Base-by-base conservation (phyloP, 75 land plant genomes). In the Picea glauca region DNA sequence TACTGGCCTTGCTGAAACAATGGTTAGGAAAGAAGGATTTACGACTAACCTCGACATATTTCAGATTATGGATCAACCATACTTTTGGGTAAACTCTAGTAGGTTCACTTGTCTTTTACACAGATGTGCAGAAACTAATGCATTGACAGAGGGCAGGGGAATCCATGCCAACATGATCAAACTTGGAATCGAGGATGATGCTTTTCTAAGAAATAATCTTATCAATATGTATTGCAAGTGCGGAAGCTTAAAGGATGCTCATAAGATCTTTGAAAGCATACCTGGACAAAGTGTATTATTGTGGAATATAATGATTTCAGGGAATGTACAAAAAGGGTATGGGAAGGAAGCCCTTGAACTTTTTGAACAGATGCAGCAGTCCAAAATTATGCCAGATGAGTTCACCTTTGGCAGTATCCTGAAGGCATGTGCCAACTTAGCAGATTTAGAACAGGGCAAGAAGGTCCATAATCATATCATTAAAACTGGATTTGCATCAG, bases 221-320 rank as follows among this genome's bases (percentile, higher is more conserved):
- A 65, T 91, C 3, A 84, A 76, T 31, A 82, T 91, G 89, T 93
- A 93, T 81, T 84, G 85, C 6, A 87, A 78, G 75, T 81, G 83
- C 81, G 85, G 88, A 15, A 66, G 79, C n/a, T 14, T 91, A 31
- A 33, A 79, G 30, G 26, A 64, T 73, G 92, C 88, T 11, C 33
- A 30, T 35, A 76, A 30, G 54, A 58, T 89, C 33, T 91, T 93
- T 64, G 26, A 76, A n/a, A 38, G 64, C 50, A 63, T 79, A 62
- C 60, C 72, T 60, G 74, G 59, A 11, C 84, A 61, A 46, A 89
- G 86, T 77, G 38, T 17, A 30, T 65, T 17, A 33, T 31, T 65
- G 15, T 33, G 35, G 70, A 66, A 33, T 38, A 66, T 32, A 17
- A 32, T 66, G n/a, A 35, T 6, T 66, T 6, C 40, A 66, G 32